These are phyloP conservation scores for Cyclotella sp. DNA, from an alignment of 108 stramenopile genomes.

Conservation along the genomic window DNA sequence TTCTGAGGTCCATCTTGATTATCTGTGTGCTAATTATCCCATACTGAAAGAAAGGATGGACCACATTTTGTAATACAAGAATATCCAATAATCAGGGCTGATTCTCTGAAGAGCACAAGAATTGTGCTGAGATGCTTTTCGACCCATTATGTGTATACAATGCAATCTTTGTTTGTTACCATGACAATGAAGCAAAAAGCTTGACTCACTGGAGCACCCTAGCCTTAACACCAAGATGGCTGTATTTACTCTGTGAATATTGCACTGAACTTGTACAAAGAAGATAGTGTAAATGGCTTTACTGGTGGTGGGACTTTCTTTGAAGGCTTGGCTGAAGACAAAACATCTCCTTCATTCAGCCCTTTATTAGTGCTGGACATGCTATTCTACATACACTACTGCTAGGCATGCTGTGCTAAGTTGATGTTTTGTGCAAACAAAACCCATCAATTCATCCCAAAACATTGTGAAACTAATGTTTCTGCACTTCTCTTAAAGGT, in stretches of 20 bases:
- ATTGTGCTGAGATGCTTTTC: conserved; percentile 12
- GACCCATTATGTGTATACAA: conserved; percentile 67
- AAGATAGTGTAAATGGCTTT: conserved; percentile 42
- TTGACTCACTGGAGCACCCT: conserved; percentile 57
- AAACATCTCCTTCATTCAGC: conserved; percentile 43
- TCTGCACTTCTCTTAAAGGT: no score
- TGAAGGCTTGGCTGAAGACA: conserved; percentile 54
- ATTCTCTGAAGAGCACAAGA: conserved; percentile 43
- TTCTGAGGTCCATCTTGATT: conserved; percentile 50
- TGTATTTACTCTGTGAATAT: conserved; percentile 73
- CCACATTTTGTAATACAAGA: conserved; percentile 42
- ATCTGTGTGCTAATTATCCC: conserved; percentile 42
- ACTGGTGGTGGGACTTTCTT: conserved; percentile 75
- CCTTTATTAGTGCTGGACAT: conserved; percentile 55
- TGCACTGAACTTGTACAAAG: conserved; percentile 54
- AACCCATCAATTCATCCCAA: no score
- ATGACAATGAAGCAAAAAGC: conserved; percentile 59
- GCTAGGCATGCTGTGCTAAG: conserved; percentile 71
- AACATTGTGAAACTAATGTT: no score
- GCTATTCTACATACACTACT: conserved; percentile 60
- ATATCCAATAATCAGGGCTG: conserved; percentile 64
- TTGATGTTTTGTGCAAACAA: no score
- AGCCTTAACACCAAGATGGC: conserved; percentile 76
- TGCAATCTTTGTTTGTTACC: conserved; percentile 73
- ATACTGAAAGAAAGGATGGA: conserved; percentile 37